These are phyloP conservation scores for Truncatella angustata DNA, from an alignment of 2,329 filamentous ascomycete genomes.

Conservation along the genomic window DNA sequence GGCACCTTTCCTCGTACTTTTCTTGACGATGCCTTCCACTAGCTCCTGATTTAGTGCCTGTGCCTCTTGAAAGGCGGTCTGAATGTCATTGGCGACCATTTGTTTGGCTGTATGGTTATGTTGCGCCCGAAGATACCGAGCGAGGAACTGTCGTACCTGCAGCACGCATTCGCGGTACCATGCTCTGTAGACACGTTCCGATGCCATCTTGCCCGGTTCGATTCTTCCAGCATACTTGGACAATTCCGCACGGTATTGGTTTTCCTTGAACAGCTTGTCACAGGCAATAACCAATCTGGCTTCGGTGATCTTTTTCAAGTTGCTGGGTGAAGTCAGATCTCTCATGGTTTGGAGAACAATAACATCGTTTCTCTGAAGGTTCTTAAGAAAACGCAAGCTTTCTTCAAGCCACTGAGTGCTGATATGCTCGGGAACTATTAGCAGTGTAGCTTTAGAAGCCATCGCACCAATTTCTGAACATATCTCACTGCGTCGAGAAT, in stretches of 20 bases:
- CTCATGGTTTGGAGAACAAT: not conserved
- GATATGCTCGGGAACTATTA: slow-evolving; percentile 39
- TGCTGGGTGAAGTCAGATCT: not conserved
- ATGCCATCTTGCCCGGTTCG: not conserved
- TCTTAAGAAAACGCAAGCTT: slow-evolving; percentile 30
- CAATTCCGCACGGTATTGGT: slow-evolving; percentile 17
- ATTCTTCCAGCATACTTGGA: slow-evolving; percentile 16
- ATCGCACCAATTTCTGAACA: slow-evolving; percentile 13
- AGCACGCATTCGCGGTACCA: slow-evolving; percentile 6
- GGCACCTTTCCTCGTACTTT: not conserved
- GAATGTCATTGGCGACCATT: too few relatives aligned
- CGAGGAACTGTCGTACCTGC: not conserved
- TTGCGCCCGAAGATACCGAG: not conserved
- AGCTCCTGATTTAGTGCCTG: not conserved
- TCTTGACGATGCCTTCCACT: not conserved
- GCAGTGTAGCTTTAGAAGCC: slow-evolving; percentile 35
- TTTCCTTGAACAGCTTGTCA: slow-evolving; percentile 21
- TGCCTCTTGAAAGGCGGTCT: too few relatives aligned
- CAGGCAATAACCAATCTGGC: slow-evolving; percentile 39
- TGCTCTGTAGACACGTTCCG: slow-evolving; percentile 1
- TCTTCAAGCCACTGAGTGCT: slow-evolving; percentile 38
- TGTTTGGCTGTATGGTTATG: too few relatives aligned
- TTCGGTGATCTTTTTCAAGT: slow-evolving; percentile 16
- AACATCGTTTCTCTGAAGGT: not conserved
- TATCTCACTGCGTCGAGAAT: slow-evolving; percentile 18